A percentile compares a stretch with the other conserved stretches of the same genome.
Evolutionary conservation across 495 filamentous ascomycete species (phyloP).

Genomic region (Penicillium ucsense): DNA sequence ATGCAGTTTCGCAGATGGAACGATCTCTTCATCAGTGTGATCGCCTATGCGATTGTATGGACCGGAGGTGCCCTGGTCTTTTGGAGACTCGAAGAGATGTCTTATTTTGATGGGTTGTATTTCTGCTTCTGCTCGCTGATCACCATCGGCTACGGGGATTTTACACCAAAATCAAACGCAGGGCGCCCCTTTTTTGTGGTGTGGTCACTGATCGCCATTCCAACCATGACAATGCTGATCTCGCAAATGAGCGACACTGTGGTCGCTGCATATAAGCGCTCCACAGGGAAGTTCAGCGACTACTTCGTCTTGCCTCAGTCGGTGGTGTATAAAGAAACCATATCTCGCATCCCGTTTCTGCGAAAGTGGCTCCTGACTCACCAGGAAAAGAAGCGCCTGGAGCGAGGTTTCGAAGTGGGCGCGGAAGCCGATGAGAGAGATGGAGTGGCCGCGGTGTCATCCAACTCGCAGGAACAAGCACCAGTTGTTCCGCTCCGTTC

Average conservation of each 20-base stretch:
- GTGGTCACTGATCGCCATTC: constrained; percentile 61
- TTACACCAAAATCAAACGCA: constrained; percentile 60
- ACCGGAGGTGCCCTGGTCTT: constrained; percentile 76
- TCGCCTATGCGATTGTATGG: constrained; percentile 62
- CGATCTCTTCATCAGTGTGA: constrained; percentile 56
- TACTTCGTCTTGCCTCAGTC: constrained; percentile 48
- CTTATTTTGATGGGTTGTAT: constrained; percentile 73
- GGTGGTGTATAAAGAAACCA: constrained; percentile 34
- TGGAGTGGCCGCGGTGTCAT: neutral
- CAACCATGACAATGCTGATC: constrained; percentile 60
- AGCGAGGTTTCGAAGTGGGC: constrained; percentile 38
- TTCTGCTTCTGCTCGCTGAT: constrained; percentile 74
- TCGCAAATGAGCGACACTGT: constrained; percentile 55
- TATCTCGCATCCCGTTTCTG: constrained; percentile 35
- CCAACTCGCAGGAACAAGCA: neutral
- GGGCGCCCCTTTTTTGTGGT: constrained; percentile 82
- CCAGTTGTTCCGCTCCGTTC: neutral
- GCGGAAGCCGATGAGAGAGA: constrained; percentile 3
- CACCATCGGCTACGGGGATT: constrained; percentile 87
- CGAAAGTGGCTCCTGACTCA: constrained; percentile 24
- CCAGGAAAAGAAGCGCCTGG: constrained; percentile 33
- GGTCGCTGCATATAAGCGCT: constrained; percentile 45
- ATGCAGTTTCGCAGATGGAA: constrained; percentile 57
- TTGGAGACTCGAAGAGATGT: constrained; percentile 40
- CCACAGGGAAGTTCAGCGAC: constrained; percentile 43